These are phyloP conservation scores for Mycena floridula DNA, from an alignment of 768 basidiomycete species.

Conservation along the genomic window DNA sequence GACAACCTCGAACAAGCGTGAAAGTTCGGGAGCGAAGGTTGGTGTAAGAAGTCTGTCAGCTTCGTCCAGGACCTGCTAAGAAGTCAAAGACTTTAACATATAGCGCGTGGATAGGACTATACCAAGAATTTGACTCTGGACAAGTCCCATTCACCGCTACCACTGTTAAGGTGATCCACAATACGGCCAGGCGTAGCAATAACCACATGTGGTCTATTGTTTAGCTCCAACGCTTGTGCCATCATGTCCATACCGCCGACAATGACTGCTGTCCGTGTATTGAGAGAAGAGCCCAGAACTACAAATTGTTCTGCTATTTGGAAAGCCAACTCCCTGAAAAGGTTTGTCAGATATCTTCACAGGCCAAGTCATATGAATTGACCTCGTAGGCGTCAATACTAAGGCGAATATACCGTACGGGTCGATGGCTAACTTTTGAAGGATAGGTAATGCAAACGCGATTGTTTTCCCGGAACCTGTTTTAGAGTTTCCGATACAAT, in stretches of 20 bases:
- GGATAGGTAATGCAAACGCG: conserved; percentile 92
- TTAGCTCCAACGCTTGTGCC: conserved; percentile 82
- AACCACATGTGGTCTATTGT: conserved; percentile 83
- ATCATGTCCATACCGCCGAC: conserved; percentile 99
- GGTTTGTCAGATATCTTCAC: not conserved
- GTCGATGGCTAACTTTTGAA: conserved; percentile 81
- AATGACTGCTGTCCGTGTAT: conserved; percentile 78
- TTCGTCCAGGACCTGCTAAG: conserved; percentile 84
- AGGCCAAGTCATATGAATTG: conserved; percentile 11
- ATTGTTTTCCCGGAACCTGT: conserved; percentile 98
- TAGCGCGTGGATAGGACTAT: conserved; percentile 15
- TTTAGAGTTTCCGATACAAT: conserved; percentile 97
- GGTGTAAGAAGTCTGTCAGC: conserved; percentile 89
- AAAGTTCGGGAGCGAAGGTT: conserved; percentile 84
- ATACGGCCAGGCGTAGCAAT: conserved; percentile 95
- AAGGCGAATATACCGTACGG: conserved; percentile 95
- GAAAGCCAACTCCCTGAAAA: conserved; percentile 84
- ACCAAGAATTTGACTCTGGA: conserved; percentile 83
- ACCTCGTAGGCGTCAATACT: conserved; percentile 94
- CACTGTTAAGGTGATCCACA: conserved; percentile 82
- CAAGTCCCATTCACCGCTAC: conserved; percentile 76
- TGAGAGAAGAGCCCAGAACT: conserved; percentile 79
- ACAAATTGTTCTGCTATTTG: conserved; percentile 96
- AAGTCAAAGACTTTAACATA: conserved; percentile 1
- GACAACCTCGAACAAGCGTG: conserved; percentile 67